Evolutionary conservation across 139 green algal genomes (phyloP), one percentile per base, ranked within the genome.

Genomic region (Medakamo hakoo): DNA sequence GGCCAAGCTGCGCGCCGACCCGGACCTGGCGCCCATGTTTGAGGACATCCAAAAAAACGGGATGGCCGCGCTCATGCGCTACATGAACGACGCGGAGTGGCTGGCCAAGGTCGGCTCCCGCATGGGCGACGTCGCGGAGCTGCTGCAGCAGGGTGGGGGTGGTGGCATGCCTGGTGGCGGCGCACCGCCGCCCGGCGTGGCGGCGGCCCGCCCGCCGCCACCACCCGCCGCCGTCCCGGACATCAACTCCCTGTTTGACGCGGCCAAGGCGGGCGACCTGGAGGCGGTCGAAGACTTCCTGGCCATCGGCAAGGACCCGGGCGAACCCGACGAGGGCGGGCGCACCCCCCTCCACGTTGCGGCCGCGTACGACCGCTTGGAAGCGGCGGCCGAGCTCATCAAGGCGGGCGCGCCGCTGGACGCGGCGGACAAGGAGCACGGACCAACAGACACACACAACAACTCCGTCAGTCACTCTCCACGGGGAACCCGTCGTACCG

Each of bases 261-360:
- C 88, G 9, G 63, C 49, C 63, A 89, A 76, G 75, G 78, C 78
- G 49, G 84, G 81, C 3, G 86, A 95, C 62, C 22, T 87, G 23
- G 86, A 93, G 74, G 86, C 84, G 3, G 73, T 83, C 16, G 82
- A 91, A 71, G 88, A 95, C 71, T 93, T 90, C 68, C 77, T 94
- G 19, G 86, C 86, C 19, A 84, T 95, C 23, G 86, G 86, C 22
- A 92, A 93, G 74, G 82, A 75, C 48, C 25, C 63, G 30, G 66
- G 64, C 30, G 23, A 68, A 24, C 55, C n/a, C 1, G 87, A 95
- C 68, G 59, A 58, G 3, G 76, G 91, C 60, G 63, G 63, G 4
- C 76, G 88, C 32, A 87, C 76, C 2, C 77, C 87, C 3, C 71
- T 95, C 69, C 88, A 95, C 65, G 94, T 81, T 57, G 80, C 86